Evolutionary conservation across 306 rosid genomes (phyloP), one percentile per base, ranked within the genome.

Genomic region (Cucurbita ficifolia): DNA sequence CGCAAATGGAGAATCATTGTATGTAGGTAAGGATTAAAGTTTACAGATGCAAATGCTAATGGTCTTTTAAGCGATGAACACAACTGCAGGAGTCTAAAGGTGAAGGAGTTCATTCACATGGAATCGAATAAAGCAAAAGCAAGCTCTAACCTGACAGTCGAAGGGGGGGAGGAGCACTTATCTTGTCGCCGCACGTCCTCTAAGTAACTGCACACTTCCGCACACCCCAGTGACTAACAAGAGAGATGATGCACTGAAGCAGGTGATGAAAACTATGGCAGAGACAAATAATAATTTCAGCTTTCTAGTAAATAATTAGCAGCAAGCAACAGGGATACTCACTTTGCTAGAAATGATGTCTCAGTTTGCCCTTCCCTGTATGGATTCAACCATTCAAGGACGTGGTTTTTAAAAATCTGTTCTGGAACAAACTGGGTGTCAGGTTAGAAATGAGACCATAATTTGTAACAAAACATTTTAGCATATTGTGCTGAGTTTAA

Each of bases 341-440:
- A 51, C 71, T 87, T 52, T 79, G 63, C 82, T 89, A 77, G 90
- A 83, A 49, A 35, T 78, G 40, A 82, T 89, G 77, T 45, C 83
- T 73, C 91, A 81, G 80, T 89, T 87, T 74, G 83, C 87, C 6
- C 96, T 93, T 1, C 96, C 93, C 19, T 79, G 86, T 73, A 79
- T 89, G 60, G 81, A 86, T 75, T 87, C 90, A 10, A 77, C 75
- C 53, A 81, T 89, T 29, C 58, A 77, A 45, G 96, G 93, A 73
- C 87, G 84, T 40, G 86, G 93, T n/a, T 87, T 89, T 76, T 91
- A 87, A 51, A 76, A 86, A 73, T 57, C 86, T 51, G 93, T 91
- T 75, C 79, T 86, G 75, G 93, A 89, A 64, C 96, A 86, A 76
- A 87, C 87, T 70, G 87, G 96, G 12, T 91, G 93, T 50, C 80